phyloP scores from a whole-genome alignment of 192 early-diverging fungal species.

The Entomortierella beljakovae region DNA sequence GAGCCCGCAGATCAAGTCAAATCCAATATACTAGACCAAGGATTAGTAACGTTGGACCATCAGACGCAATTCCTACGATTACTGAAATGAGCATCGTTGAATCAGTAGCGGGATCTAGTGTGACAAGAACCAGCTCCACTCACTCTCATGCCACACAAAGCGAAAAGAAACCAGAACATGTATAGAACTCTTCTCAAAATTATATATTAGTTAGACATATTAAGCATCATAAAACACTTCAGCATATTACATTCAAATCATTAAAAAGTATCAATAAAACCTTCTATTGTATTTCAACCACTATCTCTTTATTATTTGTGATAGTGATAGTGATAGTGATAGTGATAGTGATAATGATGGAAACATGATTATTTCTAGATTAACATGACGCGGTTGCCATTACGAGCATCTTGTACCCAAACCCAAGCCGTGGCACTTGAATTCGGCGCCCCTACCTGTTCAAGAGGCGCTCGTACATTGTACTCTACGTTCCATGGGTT shows the following conservation, averaged over 20 bases:
- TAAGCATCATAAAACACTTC: too few species aligned
- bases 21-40: conserved; percentile 3
- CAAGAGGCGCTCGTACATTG: neutral
- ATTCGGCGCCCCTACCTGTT: neutral
- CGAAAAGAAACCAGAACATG: too few species aligned
- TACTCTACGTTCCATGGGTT: neutral
- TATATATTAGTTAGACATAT: neutral
- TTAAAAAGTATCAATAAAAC: too few species aligned
- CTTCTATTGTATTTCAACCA: too few species aligned
- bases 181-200: too few species aligned
- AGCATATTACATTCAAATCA: too few species aligned
- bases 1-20: neutral
- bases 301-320: too few species aligned
- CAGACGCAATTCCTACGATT: neutral
- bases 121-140: neutral
- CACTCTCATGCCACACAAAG: neutral
- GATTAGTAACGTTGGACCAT: neutral
- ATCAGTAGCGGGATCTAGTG: neutral
- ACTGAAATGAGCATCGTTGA: too few species aligned
- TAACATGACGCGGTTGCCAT: conserved; percentile 3
- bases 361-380: too few species aligned
- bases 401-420: conserved; percentile 9
- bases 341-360: too few species aligned
- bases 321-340: too few species aligned
- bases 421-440: conserved; percentile 18